Evolutionary conservation across 495 filamentous ascomycete genomes (phyloP).

Genomic region (Penicillium simplicissimum): DNA sequence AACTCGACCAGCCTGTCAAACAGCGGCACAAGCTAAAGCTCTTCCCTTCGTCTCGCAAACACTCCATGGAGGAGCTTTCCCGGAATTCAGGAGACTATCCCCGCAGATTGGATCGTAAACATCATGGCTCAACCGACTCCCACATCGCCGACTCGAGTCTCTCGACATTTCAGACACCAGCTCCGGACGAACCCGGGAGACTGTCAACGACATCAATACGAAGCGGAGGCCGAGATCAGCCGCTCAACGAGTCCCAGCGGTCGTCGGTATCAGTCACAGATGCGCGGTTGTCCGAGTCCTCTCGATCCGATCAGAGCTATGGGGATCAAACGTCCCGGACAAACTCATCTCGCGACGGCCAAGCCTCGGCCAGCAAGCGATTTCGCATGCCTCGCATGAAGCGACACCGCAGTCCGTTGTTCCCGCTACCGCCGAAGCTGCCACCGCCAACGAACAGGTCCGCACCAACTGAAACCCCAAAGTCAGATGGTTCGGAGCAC

Average conservation of each 20-base stretch:
- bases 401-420: conserved; percentile 80
- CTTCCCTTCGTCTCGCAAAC: conserved; percentile 33
- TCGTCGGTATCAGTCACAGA: conserved; percentile 72
- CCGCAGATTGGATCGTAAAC: conserved; percentile 22
- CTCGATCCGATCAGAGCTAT: conserved; percentile 82
- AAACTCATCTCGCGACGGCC: conserved; percentile 30
- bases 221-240: conserved; percentile 58
- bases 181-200: conserved; percentile 68
- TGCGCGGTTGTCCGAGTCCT: conserved; percentile 83
- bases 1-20: conserved; percentile 50
- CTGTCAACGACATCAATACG: conserved; percentile 52
- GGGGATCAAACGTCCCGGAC: conserved; percentile 62
- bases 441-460: conserved; percentile 27
- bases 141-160: conserved; percentile 43
- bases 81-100: conserved; percentile 15
- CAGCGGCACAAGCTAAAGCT: conserved; percentile 46
- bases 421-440: conserved; percentile 78
- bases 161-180: conserved; percentile 48
- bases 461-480: conserved; percentile 25
- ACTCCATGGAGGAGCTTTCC: conserved; percentile 38
- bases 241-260: conserved; percentile 64
- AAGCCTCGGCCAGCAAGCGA: conserved; percentile 59
- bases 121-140: conserved; percentile 37
- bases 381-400: conserved; percentile 82
- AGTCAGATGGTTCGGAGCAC: conserved; percentile 30